A percentile compares a stretch with the other conserved stretches of the same genome.
These are phyloP conservation scores for Neckera pumila DNA, from an alignment of 225 moss, liverwort and hornwort genomes.

Conservation along the genomic window DNA sequence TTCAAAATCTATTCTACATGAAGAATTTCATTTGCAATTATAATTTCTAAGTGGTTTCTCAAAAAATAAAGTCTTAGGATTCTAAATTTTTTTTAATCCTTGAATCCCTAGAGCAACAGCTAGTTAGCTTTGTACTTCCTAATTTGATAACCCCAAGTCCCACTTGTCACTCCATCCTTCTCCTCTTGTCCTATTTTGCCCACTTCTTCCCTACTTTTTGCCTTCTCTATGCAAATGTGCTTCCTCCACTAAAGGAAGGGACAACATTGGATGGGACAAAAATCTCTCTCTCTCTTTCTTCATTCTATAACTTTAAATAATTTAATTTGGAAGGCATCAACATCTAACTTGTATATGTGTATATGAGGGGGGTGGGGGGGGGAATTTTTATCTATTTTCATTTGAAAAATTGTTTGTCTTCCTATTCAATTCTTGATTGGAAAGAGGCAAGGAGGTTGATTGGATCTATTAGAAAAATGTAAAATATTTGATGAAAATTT, in stretches of 20 bases:
- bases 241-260: accelerated
- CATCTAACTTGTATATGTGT: not conserved
- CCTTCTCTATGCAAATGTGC: not conserved
- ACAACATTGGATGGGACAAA: not conserved
- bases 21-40: not conserved
- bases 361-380: not conserved
- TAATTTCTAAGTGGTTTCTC: not conserved
- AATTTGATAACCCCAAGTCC: accelerated
- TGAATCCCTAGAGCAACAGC: too few species aligned
- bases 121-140: not conserved
- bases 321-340: not conserved
- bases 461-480: accelerated
- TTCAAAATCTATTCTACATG: not conserved
- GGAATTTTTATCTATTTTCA: too few species aligned
- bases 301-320: too few species aligned
- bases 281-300: too few species aligned
- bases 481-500: not conserved
- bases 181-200: not conserved
- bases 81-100: not conserved
- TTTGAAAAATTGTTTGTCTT: accelerated
- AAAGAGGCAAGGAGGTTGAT: not conserved
- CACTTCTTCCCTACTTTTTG: not conserved
- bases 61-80: not conserved
- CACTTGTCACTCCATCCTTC: not conserved
- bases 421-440: not conserved